Evolutionary conservation across 805 yeast genomes (phyloP).

Genomic region (Wickerhamomyces sydowiorum): DNA sequence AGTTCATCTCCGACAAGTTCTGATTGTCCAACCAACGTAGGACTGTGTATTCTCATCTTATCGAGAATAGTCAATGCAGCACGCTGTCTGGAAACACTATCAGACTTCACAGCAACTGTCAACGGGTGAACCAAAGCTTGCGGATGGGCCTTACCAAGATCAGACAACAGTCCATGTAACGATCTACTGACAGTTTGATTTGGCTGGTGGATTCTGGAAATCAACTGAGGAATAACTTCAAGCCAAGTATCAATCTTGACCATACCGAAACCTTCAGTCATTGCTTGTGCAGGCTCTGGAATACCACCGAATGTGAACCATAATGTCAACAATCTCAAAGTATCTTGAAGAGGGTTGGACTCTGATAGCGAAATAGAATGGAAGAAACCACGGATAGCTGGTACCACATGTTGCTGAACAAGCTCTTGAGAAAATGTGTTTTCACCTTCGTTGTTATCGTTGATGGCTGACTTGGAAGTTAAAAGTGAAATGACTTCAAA

Average conservation of each 20-base stretch:
- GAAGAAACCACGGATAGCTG: constrained; percentile 94
- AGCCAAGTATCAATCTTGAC: constrained; percentile 92
- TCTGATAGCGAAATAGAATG: constrained; percentile 86
- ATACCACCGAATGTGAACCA: constrained; percentile 98
- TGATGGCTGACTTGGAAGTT: constrained; percentile 28
- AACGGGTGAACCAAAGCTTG: constrained; percentile 94
- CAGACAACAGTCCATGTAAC: constrained; percentile 72
- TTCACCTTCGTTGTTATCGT: constrained; percentile 23
- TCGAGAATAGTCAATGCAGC: constrained; percentile 92
- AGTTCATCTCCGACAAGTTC: constrained; percentile 91
- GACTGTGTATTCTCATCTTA: constrained; percentile 85
- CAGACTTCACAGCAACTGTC: constrained; percentile 93
- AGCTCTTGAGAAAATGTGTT: constrained; percentile 40
- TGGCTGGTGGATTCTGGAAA: constrained; percentile 95
- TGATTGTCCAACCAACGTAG: constrained; percentile 83
- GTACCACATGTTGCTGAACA: constrained; percentile 84
- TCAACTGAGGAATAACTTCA: constrained; percentile 91
- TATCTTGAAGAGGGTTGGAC: constrained; percentile 88
- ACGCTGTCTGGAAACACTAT: constrained; percentile 79
- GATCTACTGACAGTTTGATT: constrained; percentile 78
- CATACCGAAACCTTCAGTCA: constrained; percentile 85
- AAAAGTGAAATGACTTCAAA: constrained; percentile 84
- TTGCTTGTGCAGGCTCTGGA: constrained; percentile 84
- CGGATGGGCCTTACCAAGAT: constrained; percentile 92
- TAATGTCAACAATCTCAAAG: constrained; percentile 78